phyloP scores from a whole-genome alignment of 306 rosid species.

The Quercus berberidifolia region DNA sequence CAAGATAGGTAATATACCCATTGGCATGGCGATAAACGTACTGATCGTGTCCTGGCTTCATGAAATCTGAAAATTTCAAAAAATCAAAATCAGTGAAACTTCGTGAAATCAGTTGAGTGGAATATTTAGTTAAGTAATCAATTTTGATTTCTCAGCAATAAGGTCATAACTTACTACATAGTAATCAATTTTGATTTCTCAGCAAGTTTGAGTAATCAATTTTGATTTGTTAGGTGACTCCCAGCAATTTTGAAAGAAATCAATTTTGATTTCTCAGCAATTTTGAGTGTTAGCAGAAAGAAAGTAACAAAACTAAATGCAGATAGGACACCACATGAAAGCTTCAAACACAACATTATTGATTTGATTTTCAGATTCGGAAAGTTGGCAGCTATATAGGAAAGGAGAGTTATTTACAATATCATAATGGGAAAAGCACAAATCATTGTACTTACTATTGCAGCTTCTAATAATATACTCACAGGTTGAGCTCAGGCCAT shows the following conservation, averaged over 20 bases:
- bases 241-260: too few species aligned
- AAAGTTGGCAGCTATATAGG: background rate
- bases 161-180: too few species aligned
- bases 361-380: background rate
- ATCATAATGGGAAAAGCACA: background rate
- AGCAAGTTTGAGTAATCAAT: too few species aligned
- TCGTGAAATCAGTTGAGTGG: background rate
- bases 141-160: too few species aligned
- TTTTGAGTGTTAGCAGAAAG: background rate
- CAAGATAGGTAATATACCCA: constrained; percentile 42
- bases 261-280: too few species aligned
- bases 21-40: constrained; percentile 81
- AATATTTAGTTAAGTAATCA: background rate
- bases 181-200: too few species aligned
- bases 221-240: too few species aligned
- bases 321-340: background rate
- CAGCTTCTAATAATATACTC: background rate
- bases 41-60: constrained; percentile 75
- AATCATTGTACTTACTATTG: background rate
- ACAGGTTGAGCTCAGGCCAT: background rate
- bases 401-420: background rate
- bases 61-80: constrained; percentile 52
- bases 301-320: background rate
- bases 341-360: background rate
- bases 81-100: background rate